Evolutionary conservation across 176 grass and related monocot genomes (phyloP), one percentile per base, ranked within the genome.

Genomic region (Hordeum marinum): DNA sequence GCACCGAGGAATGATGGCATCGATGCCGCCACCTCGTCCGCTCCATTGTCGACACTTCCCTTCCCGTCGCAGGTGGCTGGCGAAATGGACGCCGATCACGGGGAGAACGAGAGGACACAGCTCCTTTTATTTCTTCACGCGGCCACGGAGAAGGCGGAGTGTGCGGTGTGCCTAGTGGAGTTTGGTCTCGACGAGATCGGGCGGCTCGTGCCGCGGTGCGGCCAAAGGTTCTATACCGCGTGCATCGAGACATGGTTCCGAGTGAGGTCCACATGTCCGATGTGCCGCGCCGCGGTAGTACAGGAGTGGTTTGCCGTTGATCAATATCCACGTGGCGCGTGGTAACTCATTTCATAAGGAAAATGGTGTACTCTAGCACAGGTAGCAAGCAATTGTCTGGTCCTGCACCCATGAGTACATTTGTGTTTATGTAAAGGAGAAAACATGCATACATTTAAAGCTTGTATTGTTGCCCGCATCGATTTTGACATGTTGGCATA

Each of bases 191-290:
- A 67, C 29, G 79, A 69, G 63, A 50, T 42, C 6, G 86, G 82
- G 27, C 69, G 90, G 55, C 40, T 80, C 31, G 87, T 92, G 72
- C 90, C 87, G 7, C 63, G 42, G 0, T 92, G 90, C 41, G 72
- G 83, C 6, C 90, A 92, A 58, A 76, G 36, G 34, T 92, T 92
- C 82, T 87, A 92, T 80, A 77, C 32, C 1, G 83, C 66, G 79
- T 89, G 83, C 60, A 66, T 92, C 39, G 73, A 89, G 83, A 82
- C 68, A 11, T 92, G 90, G 90, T 42, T 92, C 39, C 68, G 32
- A 58, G 75, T 85, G 55, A 81, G 82, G 71, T 68, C 71, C 27
- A 83, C 78, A 24, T 92, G 90, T 20, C 90, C 90, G 26, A 27
- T 89, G 48, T 92, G 83, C 65, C 79, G 78, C 45, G 79, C 48